Conservation (phyloP, 2,329 filamentous ascomycete genomes). For the Calcarisporium arbuscula region DNA sequence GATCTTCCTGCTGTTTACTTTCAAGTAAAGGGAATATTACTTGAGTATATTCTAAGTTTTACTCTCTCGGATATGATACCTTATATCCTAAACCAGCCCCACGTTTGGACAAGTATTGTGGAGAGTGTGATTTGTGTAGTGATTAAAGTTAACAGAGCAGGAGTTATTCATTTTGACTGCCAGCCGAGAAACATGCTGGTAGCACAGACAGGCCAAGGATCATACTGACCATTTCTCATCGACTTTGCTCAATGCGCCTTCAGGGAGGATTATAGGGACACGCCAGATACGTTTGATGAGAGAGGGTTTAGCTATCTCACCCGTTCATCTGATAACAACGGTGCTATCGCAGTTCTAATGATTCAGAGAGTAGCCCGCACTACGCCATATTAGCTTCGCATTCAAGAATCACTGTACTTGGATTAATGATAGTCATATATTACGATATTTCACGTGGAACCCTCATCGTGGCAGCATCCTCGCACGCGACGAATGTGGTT, state of each 20-base stretch:
- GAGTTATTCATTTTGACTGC: constrained; percentile 9
- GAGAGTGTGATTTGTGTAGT: constrained; percentile 2
- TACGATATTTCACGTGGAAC: too few species aligned
- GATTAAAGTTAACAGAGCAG: constrained; percentile 5
- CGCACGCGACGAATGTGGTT: too few species aligned
- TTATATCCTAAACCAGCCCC: constrained; percentile 2
- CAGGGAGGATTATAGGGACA: constrained; percentile 8
- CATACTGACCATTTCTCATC: constrained; percentile 6
- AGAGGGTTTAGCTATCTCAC: constrained; percentile 4
- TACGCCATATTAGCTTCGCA: constrained; percentile 3
- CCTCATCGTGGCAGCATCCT: too few species aligned
- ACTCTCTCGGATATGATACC: constrained; percentile 5
- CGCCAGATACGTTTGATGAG: constrained; percentile 6
- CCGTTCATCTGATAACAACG: constrained; percentile 3
- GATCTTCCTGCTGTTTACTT: constrained; percentile 7
- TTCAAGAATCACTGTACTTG: too few species aligned
- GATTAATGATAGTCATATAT: too few species aligned
- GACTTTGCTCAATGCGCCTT: constrained; percentile 10
- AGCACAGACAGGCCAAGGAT: constrained; percentile 1
- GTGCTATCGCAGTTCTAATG: constrained; percentile 2
- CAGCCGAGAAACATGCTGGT: constrained; percentile 7
- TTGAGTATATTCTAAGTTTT: constrained; percentile 8
- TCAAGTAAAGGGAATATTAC: constrained; percentile 5
- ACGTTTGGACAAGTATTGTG: constrained; percentile 1
- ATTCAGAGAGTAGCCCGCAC: constrained; percentile 3